Conservation (phyloP, 2,329 filamentous ascomycete species). For the Fusarium bactridioides region DNA sequence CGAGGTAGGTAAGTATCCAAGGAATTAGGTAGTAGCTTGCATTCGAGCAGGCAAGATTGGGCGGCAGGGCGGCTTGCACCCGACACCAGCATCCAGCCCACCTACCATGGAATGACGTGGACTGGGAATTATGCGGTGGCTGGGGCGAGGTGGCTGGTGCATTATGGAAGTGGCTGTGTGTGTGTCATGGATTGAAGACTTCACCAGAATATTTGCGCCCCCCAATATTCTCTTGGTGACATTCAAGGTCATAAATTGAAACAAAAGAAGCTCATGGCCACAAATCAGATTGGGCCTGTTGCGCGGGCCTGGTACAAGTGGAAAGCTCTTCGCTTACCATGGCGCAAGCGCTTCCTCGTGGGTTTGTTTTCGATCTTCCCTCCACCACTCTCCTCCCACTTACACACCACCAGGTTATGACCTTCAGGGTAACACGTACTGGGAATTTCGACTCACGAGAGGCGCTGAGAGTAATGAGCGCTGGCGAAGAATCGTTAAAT, state of each 20-base stretch:
- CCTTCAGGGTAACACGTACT: conserved; percentile 72
- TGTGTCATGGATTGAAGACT: conserved; percentile 19
- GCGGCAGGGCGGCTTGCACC: conserved; percentile 25
- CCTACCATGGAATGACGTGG: conserved; percentile 39
- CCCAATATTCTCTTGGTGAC: conserved; percentile 6
- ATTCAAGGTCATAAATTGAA: conserved; percentile 6
- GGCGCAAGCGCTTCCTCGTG: conserved; percentile 69
- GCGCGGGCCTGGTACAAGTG: conserved; percentile 64
- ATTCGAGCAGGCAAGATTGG: conserved; percentile 23
- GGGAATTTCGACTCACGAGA: conserved; percentile 68
- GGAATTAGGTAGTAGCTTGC: not conserved
- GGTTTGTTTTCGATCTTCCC: conserved; percentile 52
- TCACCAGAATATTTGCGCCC: conserved; percentile 25
- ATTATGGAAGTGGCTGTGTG: conserved; percentile 12
- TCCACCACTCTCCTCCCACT: conserved; percentile 16
- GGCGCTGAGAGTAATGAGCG: conserved; percentile 50
- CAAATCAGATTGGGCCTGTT: conserved; percentile 48
- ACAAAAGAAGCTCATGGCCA: conserved; percentile 43
- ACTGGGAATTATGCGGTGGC: conserved; percentile 23
- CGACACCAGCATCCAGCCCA: not conserved
- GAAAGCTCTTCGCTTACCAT: conserved; percentile 69
- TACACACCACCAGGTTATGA: conserved; percentile 61
- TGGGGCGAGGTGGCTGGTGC: conserved; percentile 32
- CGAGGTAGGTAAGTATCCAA: conserved; percentile 20
- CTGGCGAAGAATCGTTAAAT: conserved; percentile 69